phyloP scores from a whole-genome alignment of 2,329 filamentous ascomycete genomes.

The Capronia coronata region DNA sequence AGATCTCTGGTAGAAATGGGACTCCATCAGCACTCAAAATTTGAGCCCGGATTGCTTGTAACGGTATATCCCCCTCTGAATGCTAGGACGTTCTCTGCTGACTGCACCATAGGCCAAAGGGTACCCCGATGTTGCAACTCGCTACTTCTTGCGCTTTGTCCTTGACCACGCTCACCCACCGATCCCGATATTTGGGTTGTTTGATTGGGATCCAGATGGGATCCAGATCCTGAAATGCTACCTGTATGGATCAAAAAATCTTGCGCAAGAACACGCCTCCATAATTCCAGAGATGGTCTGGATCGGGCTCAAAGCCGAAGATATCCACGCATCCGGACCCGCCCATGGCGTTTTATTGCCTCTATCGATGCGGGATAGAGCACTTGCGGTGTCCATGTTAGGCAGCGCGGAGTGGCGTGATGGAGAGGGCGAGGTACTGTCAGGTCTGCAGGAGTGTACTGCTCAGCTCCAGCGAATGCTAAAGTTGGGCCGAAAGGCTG shows the following conservation, averaged over 20 bases:
- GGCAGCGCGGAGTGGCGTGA: constrained; percentile 50
- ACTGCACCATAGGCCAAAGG: constrained; percentile 50
- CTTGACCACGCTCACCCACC: constrained; percentile 25
- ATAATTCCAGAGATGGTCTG: constrained; percentile 47
- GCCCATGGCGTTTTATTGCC: constrained; percentile 19
- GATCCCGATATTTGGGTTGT: constrained; percentile 47
- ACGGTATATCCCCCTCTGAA: constrained; percentile 41
- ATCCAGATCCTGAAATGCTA: constrained; percentile 58
- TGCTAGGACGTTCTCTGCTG: neutral
- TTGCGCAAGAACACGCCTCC: constrained; percentile 49
- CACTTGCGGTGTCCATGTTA: constrained; percentile 40
- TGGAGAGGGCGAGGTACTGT: constrained; percentile 38
- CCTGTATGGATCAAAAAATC: constrained; percentile 53
- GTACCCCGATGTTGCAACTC: constrained; percentile 56
- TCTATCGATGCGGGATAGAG: constrained; percentile 19
- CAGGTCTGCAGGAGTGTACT: constrained; percentile 35
- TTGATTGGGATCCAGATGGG: constrained; percentile 58
- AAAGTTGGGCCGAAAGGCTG: constrained; percentile 56
- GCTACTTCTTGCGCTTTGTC: constrained; percentile 47
- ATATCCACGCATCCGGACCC: constrained; percentile 31
- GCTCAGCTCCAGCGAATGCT: constrained; percentile 55
- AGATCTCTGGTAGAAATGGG: constrained; percentile 47
- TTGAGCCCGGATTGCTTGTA: constrained; percentile 47
- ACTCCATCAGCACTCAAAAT: constrained; percentile 40
- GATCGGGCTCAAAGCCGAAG: constrained; percentile 50